A percentile compares a stretch with the other conserved stretches of the same genome.
These are phyloP conservation scores for Serendipita sp. DNA, from an alignment of 768 basidiomycete species.

Conservation along the genomic window DNA sequence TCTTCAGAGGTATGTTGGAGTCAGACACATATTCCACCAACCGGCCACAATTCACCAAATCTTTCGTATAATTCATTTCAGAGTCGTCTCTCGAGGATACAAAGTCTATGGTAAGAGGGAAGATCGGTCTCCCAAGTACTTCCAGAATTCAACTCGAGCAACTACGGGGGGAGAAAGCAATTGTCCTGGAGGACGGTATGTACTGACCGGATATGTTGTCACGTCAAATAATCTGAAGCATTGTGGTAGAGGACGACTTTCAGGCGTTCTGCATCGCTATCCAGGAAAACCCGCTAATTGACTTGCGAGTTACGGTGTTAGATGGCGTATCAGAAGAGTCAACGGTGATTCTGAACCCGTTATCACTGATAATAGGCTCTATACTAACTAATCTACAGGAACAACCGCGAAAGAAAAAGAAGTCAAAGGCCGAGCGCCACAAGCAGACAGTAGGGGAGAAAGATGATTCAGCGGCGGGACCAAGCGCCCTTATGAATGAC, in stretches of 20 bases:
- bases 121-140: slow-evolving; percentile 35
- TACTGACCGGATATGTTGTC: slow-evolving; percentile 1
- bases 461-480: too few species aligned
- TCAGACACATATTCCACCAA: neutral
- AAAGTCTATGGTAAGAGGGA: slow-evolving; percentile 41
- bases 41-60: neutral
- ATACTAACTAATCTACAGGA: neutral
- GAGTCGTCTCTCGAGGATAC: slow-evolving; percentile 47
- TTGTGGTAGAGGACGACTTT: slow-evolving; percentile 54
- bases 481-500: too few species aligned
- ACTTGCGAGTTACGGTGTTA: slow-evolving; percentile 8
- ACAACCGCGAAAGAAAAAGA: slow-evolving; percentile 15
- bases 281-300: slow-evolving; percentile 17
- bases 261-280: slow-evolving; percentile 47
- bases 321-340: neutral
- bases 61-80: slow-evolving; percentile 17
- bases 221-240: neutral
- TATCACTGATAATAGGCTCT: too few species aligned
- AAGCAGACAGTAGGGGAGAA: too few species aligned
- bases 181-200: slow-evolving; percentile 67
- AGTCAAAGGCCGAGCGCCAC: too few species aligned
- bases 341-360: neutral
- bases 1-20: slow-evolving; percentile 27
- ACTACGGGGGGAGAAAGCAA: slow-evolving; percentile 33
- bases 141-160: slow-evolving; percentile 30